Base-by-base conservation (phyloP, 202 grass and related monocot species). In the Zoysia matrella region DNA sequence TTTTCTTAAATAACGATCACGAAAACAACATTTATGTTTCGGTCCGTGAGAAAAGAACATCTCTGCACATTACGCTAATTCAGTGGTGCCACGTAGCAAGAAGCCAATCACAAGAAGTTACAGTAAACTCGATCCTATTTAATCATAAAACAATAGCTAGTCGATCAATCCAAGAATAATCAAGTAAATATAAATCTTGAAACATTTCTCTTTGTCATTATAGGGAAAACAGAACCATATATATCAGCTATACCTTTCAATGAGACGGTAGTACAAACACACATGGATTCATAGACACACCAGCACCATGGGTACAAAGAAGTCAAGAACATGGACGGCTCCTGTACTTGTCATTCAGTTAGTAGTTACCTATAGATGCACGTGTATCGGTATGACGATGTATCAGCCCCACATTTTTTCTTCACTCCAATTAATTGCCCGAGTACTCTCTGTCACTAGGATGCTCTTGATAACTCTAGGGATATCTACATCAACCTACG, bases 401-500 rank as follows among this genome's bases (percentile, higher is more conserved):
- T 71, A 80, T 84, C 42, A 51, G 5, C 57, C 39, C 16, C 67
- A 36, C 78, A 52, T 55, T 69, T 69, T 78, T 85, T 74, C 81
- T 75, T 56, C 69, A 52, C 18, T 14, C 14, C 69, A 74, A 79
- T 83, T 63, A 83, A 83, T 86, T 83, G 54, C 74, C 50, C 53
- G 7, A 78, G 62, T 13, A 53, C 13, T 60, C 13, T 3, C 4
- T 68, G 15, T 78, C 52, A 7, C 52, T 49, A 15, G 44, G 36
- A 52, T 42, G 47, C 48, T 73, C 62, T 54, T 82, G 68, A 57
- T 69, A 72, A 77, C 30, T 68, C 82, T 83, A 83, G 65, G 69
- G 55, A 82, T 61, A 86, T 73, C 74, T 64, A 77, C 83, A 75
- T 83, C 83, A 86, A 47, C 42, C 54, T 88, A 84, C 86, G 67